These are phyloP conservation scores for Barnettozyma californica DNA, from an alignment of 805 yeast genomes.

Conservation along the genomic window DNA sequence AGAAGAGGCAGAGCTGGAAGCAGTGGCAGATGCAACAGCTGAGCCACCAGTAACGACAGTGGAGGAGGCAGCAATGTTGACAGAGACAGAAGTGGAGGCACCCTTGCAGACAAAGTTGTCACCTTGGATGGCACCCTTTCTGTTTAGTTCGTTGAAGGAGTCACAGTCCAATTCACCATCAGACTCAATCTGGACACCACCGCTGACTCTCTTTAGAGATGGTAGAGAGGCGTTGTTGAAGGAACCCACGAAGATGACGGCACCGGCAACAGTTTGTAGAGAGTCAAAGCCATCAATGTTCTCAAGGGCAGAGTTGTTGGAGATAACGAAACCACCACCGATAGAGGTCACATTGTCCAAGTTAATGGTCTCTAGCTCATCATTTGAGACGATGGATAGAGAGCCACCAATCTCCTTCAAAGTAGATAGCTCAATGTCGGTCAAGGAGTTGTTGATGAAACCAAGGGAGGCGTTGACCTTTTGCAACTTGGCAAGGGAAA, in stretches of 20 bases:
- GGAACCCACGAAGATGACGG: constrained; percentile 74
- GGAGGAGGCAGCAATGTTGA: constrained; percentile 29
- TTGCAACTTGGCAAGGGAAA: constrained; percentile 64
- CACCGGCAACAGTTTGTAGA: constrained; percentile 79
- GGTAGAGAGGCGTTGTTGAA: constrained; percentile 77
- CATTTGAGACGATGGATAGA: constrained; percentile 69
- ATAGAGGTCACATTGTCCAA: constrained; percentile 65
- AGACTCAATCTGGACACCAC: constrained; percentile 85
- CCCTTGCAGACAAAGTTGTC: constrained; percentile 74
- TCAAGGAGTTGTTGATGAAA: constrained; percentile 66
- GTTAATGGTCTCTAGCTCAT: constrained; percentile 59
- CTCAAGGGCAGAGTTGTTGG: constrained; percentile 73
- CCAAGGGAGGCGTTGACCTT: constrained; percentile 78
- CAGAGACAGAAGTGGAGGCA: constrained; percentile 47
- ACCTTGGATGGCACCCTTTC: constrained; percentile 85
- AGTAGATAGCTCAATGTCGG: constrained; percentile 45
- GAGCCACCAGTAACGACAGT: constrained; percentile 26
- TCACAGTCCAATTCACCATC: constrained; percentile 77
- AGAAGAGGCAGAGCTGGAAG: constrained; percentile 17
- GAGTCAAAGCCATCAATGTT: constrained; percentile 68
- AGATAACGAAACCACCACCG: constrained; percentile 91
- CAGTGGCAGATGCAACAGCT: constrained; percentile 16
- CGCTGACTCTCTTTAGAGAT: constrained; percentile 71
- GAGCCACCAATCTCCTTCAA: constrained; percentile 74
- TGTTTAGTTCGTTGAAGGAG: constrained; percentile 64